Evolutionary conservation across 1,284 basidiomycete species (phyloP).

Genomic region (Hypsizygus ulmarius): DNA sequence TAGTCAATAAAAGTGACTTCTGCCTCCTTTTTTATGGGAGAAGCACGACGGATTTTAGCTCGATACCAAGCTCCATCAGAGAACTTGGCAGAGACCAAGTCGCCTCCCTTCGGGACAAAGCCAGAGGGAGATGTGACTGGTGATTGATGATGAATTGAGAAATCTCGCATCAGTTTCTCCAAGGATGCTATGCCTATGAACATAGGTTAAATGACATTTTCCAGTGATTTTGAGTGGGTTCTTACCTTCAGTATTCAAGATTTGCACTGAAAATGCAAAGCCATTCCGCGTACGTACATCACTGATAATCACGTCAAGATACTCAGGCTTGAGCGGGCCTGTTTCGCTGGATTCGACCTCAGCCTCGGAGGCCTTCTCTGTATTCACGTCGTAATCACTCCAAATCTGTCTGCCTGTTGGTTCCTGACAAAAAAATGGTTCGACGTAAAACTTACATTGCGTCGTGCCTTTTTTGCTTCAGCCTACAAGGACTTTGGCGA

Average conservation of each 20-base stretch:
- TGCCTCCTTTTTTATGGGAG: slow-evolving; percentile 82
- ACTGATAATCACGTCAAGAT: slow-evolving; percentile 89
- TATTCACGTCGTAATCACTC: slow-evolving; percentile 74
- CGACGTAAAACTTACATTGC: slow-evolving; percentile 55
- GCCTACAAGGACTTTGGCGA: slow-evolving; percentile 41
- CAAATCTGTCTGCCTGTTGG: slow-evolving; percentile 59
- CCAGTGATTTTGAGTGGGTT: not conserved
- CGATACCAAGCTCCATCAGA: slow-evolving; percentile 94
- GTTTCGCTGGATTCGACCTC: slow-evolving; percentile 41
- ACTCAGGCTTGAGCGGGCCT: slow-evolving; percentile 73
- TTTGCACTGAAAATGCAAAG: slow-evolving; percentile 89
- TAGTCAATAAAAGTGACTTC: slow-evolving; percentile 88
- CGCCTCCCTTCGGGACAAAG: slow-evolving; percentile 80
- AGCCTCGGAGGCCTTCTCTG: slow-evolving; percentile 50
- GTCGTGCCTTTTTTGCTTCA: slow-evolving; percentile 74
- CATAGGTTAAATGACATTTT: slow-evolving; percentile 1
- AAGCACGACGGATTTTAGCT: slow-evolving; percentile 81
- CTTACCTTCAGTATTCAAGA: slow-evolving; percentile 83
- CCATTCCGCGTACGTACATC: slow-evolving; percentile 77
- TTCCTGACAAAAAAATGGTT: slow-evolving; percentile 8
- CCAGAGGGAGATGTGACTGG: slow-evolving; percentile 55
- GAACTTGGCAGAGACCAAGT: slow-evolving; percentile 88
- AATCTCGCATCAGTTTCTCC: slow-evolving; percentile 92
- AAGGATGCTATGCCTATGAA: slow-evolving; percentile 76
- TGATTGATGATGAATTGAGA: slow-evolving; percentile 79